A percentile compares a stretch with the other conserved stretches of the same genome.
Conservation (phyloP, 257 asterid genomes). For the Nicotiana otophora region DNA sequence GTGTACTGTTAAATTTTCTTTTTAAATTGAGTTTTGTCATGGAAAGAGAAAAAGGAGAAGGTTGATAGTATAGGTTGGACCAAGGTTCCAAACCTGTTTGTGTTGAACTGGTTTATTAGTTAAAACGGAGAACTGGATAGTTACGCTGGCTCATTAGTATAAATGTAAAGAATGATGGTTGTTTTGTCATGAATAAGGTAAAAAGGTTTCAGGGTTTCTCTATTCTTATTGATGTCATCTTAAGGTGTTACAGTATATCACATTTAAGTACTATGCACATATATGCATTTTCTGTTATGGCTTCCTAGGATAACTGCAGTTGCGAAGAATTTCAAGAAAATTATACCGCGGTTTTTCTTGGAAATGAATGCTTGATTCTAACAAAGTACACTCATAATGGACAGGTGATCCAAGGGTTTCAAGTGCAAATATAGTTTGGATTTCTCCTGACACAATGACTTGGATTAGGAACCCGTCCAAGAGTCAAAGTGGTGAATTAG, state of each 20-base stretch:
- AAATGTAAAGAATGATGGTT: not conserved
- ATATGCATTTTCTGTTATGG: slow-evolving; percentile 2
- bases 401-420: slow-evolving; percentile 92
- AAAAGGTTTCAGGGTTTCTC: not conserved
- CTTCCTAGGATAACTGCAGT: not conserved
- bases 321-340: not conserved
- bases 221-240: slow-evolving; percentile 3
- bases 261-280: not conserved
- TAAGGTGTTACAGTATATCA: not conserved
- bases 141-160: not conserved
- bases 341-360: not conserved
- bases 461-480: slow-evolving; percentile 67
- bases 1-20: not conserved
- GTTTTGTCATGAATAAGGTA: not conserved
- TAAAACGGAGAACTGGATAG: not conserved
- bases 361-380: slow-evolving; percentile 1
- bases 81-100: not conserved
- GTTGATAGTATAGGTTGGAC: not conserved
- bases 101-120: not conserved
- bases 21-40: not conserved
- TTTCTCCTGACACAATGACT: slow-evolving; percentile 64
- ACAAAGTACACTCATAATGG: slow-evolving; percentile 12
- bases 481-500: slow-evolving; percentile 72
- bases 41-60: not conserved
- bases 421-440: slow-evolving; percentile 60